These are phyloP conservation scores for Scenedesmus sp. DNA, from an alignment of 163 green algal genomes.

Conservation along the genomic window DNA sequence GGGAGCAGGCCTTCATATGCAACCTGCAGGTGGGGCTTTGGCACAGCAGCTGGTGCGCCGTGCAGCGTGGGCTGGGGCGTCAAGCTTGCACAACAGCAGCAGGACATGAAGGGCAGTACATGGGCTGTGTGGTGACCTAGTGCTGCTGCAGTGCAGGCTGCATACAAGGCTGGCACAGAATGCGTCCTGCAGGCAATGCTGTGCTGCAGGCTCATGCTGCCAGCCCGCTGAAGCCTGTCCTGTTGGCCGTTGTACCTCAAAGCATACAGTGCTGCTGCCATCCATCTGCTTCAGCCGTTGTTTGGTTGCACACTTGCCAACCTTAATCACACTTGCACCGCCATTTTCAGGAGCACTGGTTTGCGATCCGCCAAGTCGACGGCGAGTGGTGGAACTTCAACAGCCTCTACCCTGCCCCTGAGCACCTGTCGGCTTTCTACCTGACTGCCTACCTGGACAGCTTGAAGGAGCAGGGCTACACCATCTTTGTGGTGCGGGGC, in stretches of 20 bases:
- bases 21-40: slow-evolving; percentile 77
- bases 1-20: slow-evolving; percentile 89
- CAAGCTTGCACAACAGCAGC: too few relatives aligned
- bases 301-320: too few relatives aligned
- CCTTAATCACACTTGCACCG: not conserved
- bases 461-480: slow-evolving; percentile 82
- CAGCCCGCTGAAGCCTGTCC: too few relatives aligned
- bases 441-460: slow-evolving; percentile 80
- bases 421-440: slow-evolving; percentile 55
- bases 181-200: not conserved
- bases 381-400: slow-evolving; percentile 94
- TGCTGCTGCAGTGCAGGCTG: not conserved
- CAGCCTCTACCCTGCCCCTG: slow-evolving; percentile 67
- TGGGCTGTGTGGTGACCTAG: not conserved
- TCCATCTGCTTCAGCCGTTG: too few relatives aligned
- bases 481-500: slow-evolving; percentile 82
- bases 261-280: not conserved
- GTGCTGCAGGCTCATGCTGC: too few relatives aligned
- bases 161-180: not conserved
- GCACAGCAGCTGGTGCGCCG: too few relatives aligned
- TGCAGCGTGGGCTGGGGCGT: too few relatives aligned
- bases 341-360: slow-evolving; percentile 89
- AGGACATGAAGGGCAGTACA: too few relatives aligned
- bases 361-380: slow-evolving; percentile 81
- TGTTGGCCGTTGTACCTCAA: not conserved